Conservation (phyloP, 192 early-diverging fungal species). For the Gorgonomyces haynaldii region DNA sequence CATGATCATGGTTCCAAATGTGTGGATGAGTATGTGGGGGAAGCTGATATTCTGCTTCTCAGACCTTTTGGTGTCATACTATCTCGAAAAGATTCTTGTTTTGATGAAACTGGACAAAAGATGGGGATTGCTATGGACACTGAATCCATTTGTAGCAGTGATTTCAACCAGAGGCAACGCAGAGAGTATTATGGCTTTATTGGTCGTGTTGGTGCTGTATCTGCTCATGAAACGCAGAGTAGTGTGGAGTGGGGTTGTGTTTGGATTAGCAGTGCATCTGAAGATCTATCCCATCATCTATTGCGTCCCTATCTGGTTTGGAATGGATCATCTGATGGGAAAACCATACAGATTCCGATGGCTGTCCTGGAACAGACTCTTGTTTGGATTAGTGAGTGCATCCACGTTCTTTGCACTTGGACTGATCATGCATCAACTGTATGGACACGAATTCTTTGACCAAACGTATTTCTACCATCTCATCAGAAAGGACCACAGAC, state of each 20-base stretch:
- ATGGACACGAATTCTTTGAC: conserved; percentile 76
- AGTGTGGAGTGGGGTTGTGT: conserved; percentile 40
- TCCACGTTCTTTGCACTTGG: conserved; percentile 24
- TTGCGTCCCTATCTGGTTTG: conserved; percentile 65
- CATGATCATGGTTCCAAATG: conserved; percentile 72
- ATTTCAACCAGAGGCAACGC: conserved; percentile 94
- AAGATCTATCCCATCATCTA: conserved; percentile 98
- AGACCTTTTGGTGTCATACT: conserved; percentile 68
- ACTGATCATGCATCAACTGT: conserved; percentile 22
- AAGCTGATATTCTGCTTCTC: conserved; percentile 83
- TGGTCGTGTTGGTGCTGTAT: conserved; percentile 67
- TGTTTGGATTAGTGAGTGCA: conserved; percentile 30
- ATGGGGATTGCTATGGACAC: conserved; percentile 59
- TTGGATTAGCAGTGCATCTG: conserved; percentile 88
- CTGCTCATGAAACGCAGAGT: conserved; percentile 26
- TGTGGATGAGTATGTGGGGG: conserved; percentile 63
- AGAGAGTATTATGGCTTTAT: conserved; percentile 72
- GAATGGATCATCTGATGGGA: conserved; percentile 6
- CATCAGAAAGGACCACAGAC: conserved; percentile 91
- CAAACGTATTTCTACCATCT: conserved; percentile 92
- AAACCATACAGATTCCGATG: conserved; percentile 3
- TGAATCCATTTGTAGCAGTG: conserved; percentile 92
- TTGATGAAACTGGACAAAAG: conserved; percentile 6
- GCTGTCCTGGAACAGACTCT: conserved; percentile 14
- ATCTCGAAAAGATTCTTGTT: no score